Evolutionary conservation across 2,329 filamentous ascomycete species (phyloP), one percentile per base, ranked within the genome.

Genomic region (Fusarium sacchari): DNA sequence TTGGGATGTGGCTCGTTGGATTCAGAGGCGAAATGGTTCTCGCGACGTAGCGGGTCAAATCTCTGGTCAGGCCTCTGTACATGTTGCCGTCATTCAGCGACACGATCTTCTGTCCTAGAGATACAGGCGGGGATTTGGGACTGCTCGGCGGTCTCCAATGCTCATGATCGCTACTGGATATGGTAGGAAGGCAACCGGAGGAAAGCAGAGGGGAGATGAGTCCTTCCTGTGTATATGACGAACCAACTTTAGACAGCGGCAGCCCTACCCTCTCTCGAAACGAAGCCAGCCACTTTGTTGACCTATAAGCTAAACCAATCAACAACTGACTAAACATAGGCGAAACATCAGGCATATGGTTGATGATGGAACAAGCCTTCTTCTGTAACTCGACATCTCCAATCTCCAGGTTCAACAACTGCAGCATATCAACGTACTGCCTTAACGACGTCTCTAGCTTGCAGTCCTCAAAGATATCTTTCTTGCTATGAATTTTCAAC

Each of bases 21-120:
- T 80, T 80, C 14, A 74, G 78, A 55, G 69, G 81, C 22, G 75
- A 81, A 79, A 76, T 82, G 0, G 77, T 78, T 3, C 67, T 46
- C 7, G 75, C 77, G 3, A 77, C 75, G 2, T 76, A 78, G 39
- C 77, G 79, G 2, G 15, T 76, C n/a, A 53, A 74, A 28, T 40
- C 78, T 70, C 46, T 68, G 39, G 15, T 71, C 36, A 37, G n/a
- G 3, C 67, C 67, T 40, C 67, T 58, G 15, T 69, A 69, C 59
- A 69, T 65, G 20, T 69, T 69, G 17, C 66, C 39, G 0, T 69
- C 66, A 11, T 69, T 69, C 18, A 69, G 44, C 4, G 67, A 69
- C 6, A 65, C 30, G 2, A 64, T 22, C 4, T 37, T 69, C 22
- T 52, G 50, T 8, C n/a, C 17, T 3, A 20, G 6, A 9, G 30